A percentile compares a stretch with the other conserved stretches of the same genome.
Conservation (phyloP, 331 rosid genomes). For the Stylosanthes scabra region DNA sequence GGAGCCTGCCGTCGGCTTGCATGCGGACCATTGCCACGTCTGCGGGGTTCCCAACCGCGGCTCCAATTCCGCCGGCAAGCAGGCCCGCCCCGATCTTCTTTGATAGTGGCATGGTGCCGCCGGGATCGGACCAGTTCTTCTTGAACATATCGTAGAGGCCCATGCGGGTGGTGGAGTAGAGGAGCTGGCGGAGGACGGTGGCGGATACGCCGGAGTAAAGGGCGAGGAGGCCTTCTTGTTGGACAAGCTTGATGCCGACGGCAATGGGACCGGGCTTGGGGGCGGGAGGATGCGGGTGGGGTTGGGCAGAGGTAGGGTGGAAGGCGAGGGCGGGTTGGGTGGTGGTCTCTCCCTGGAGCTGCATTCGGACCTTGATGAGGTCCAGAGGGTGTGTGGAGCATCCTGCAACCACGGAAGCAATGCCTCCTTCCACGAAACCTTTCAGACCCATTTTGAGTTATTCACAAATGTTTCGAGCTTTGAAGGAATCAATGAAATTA, state of each 20-base stretch:
- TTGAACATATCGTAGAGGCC: conserved; percentile 75
- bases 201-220: conserved; percentile 80
- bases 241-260: conserved; percentile 56
- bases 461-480: conserved; percentile 7
- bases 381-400: conserved; percentile 80
- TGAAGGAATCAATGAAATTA: conserved; percentile 12
- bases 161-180: conserved; percentile 85
- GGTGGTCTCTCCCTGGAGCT: conserved; percentile 71
- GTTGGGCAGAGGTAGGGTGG: conserved; percentile 23
- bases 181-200: conserved; percentile 74
- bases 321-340: conserved; percentile 52
- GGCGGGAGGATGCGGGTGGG: conserved; percentile 27
- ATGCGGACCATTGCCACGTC: conserved; percentile 86
- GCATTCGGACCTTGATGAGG: conserved; percentile 88
- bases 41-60: conserved; percentile 73
- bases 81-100: conserved; percentile 64
- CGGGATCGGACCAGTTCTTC: conserved; percentile 68
- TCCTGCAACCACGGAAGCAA: conserved; percentile 79
- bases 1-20: conserved; percentile 88
- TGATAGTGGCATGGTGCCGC: conserved; percentile 46
- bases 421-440: conserved; percentile 87
- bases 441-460: conserved; percentile 59
- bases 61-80: conserved; percentile 64
- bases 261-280: conserved; percentile 51
- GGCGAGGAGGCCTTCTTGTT: conserved; percentile 67